Conservation (phyloP, 2,329 filamentous ascomycete species). For the Cryoendolithus antarcticus region DNA sequence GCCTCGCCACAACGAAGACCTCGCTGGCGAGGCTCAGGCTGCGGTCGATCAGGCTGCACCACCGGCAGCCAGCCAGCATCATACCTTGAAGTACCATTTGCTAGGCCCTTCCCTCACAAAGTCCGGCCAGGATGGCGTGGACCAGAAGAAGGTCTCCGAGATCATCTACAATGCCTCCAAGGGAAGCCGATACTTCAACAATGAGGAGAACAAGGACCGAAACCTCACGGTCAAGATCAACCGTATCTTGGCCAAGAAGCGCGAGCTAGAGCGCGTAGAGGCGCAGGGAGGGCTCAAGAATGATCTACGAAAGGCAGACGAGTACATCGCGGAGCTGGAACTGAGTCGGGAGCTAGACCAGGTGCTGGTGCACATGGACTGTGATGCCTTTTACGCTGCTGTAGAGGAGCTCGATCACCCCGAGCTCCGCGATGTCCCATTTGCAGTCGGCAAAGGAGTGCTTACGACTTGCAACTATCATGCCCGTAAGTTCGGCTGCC, state of each 20-base stretch:
- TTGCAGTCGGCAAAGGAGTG: slow-evolving; percentile 72
- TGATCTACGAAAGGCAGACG: slow-evolving; percentile 66
- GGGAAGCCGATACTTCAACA: slow-evolving; percentile 90
- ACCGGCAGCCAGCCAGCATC: slow-evolving; percentile 30
- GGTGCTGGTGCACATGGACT: slow-evolving; percentile 81
- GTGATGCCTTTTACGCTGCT: slow-evolving; percentile 93
- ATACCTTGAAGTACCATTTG: slow-evolving; percentile 76
- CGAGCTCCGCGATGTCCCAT: slow-evolving; percentile 73
- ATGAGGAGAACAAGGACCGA: slow-evolving; percentile 74
- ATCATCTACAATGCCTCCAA: slow-evolving; percentile 96
- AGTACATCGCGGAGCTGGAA: slow-evolving; percentile 70
- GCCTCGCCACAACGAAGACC: slow-evolving; percentile 13
- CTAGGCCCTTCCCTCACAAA: slow-evolving; percentile 88
- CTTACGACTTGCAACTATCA: slow-evolving; percentile 73
- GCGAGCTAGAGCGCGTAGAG: slow-evolving; percentile 62
- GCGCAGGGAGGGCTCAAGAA: slow-evolving; percentile 40
- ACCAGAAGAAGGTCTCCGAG: slow-evolving; percentile 87
- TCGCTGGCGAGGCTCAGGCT: slow-evolving; percentile 11
- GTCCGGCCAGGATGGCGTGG: slow-evolving; percentile 83
- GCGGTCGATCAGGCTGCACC: slow-evolving; percentile 1
- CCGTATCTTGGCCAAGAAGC: slow-evolving; percentile 62
- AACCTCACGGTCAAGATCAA: slow-evolving; percentile 76
- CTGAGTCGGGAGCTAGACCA: slow-evolving; percentile 68
- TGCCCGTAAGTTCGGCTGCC: slow-evolving; percentile 77
- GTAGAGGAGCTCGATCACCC: slow-evolving; percentile 68